Evolutionary conservation across 306 rosid genomes (phyloP).

Genomic region (Begonia peltatifolia): DNA sequence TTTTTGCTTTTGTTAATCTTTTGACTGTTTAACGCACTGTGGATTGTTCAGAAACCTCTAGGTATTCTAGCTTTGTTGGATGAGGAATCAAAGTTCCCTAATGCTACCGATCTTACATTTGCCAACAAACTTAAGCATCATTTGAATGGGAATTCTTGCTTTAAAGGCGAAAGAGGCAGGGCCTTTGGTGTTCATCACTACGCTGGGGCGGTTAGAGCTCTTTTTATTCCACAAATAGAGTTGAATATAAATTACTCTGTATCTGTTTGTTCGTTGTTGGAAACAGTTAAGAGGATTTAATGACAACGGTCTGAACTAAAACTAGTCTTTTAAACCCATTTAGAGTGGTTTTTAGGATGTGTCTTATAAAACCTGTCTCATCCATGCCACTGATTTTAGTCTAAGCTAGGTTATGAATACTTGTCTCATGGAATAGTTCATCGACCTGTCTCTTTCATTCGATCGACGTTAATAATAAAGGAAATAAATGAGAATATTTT

Average conservation of each 20-base stretch:
- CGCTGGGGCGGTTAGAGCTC: slow-evolving; percentile 85
- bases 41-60: slow-evolving; percentile 55
- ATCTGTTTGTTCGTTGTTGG: background rate
- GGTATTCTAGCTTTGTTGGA: slow-evolving; percentile 77
- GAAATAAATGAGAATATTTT: too few relatives aligned
- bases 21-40: slow-evolving; percentile 12
- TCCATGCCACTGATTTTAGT: background rate
- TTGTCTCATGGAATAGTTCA: slow-evolving; percentile 1
- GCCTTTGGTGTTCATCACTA: slow-evolving; percentile 60
- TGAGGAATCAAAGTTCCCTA: slow-evolving; percentile 67
- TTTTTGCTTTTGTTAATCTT: slow-evolving; percentile 4
- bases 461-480: too few relatives aligned
- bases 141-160: slow-evolving; percentile 43
- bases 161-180: slow-evolving; percentile 76
- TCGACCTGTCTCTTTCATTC: too few relatives aligned
- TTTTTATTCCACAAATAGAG: background rate
- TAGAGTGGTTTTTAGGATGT: too few relatives aligned
- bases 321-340: too few relatives aligned
- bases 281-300: too few relatives aligned
- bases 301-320: too few relatives aligned
- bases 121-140: slow-evolving; percentile 81
- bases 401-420: too few relatives aligned
- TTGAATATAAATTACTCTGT: slow-evolving; percentile 4
- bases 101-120: slow-evolving; percentile 75
- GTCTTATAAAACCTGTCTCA: too few relatives aligned